phyloP scores from a whole-genome alignment of 2,329 filamentous ascomycete genomes.

The Cladophialophora exuberans region DNA sequence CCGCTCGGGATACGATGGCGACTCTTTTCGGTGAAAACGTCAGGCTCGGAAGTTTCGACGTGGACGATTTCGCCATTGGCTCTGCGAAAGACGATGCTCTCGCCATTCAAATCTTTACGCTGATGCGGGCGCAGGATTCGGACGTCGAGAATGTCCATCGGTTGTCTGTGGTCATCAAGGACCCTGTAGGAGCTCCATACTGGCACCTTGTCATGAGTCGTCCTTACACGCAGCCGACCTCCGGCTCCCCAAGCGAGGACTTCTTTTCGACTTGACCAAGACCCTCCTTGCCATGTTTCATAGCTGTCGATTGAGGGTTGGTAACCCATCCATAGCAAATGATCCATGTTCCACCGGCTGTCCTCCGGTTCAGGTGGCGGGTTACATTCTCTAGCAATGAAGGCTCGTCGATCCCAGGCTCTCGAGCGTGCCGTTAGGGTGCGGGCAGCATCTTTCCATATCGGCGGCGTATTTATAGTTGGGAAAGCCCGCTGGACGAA shows the following conservation, averaged over 20 bases:
- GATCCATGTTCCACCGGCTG: no score
- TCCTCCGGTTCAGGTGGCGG: conserved; percentile 43
- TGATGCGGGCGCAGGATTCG: conserved; percentile 55
- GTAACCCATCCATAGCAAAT: conserved; percentile 63
- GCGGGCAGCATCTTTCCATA: conserved; percentile 56
- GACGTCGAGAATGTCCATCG: conserved; percentile 63
- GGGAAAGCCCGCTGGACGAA: conserved; percentile 56
- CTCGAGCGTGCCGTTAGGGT: conserved; percentile 60
- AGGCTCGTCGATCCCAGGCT: conserved; percentile 60
- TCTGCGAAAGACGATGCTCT: conserved; percentile 59
- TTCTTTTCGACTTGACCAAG: conserved; percentile 56
- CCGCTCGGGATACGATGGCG: conserved; percentile 45
- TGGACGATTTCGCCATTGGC: conserved; percentile 52
- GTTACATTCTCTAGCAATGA: conserved; percentile 58
- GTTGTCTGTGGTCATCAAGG: conserved; percentile 33
- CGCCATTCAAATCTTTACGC: conserved; percentile 38
- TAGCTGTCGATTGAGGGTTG: conserved; percentile 62
- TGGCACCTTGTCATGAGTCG: conserved; percentile 47
- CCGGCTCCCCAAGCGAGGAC: conserved; percentile 64
- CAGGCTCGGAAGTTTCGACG: conserved; percentile 42
- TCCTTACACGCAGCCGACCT: conserved; percentile 57
- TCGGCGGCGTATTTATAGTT: conserved; percentile 44
- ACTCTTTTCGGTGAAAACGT: conserved; percentile 40
- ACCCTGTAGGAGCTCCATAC: conserved; percentile 34
- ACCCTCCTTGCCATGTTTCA: conserved; percentile 52